phyloP scores from a whole-genome alignment of 2,329 filamentous ascomycete species.

The Aspergillus uvarum region DNA sequence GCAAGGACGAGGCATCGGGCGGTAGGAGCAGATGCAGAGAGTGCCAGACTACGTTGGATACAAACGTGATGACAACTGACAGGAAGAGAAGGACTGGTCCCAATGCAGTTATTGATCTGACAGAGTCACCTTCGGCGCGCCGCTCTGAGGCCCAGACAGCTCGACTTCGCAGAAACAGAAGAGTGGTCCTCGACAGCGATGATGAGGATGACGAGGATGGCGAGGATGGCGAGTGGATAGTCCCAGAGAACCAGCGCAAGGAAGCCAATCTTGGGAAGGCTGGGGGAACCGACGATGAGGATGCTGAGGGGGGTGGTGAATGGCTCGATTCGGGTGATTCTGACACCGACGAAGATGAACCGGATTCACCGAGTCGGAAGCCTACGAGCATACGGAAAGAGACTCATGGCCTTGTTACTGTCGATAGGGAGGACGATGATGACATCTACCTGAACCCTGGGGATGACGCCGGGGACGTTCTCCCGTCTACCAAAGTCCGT shows the following conservation, averaged over 20 bases:
- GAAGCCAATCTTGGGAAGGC: slow-evolving; percentile 67
- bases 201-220: slow-evolving; percentile 65
- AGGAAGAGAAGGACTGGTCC: slow-evolving; percentile 48
- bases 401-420: slow-evolving; percentile 39
- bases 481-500: slow-evolving; percentile 82
- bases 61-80: slow-evolving; percentile 48
- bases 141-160: slow-evolving; percentile 21
- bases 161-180: slow-evolving; percentile 40
- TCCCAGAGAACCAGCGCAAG: slow-evolving; percentile 65
- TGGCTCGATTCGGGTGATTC: slow-evolving; percentile 73
- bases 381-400: slow-evolving; percentile 15
- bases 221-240: slow-evolving; percentile 78
- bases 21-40: slow-evolving; percentile 66
- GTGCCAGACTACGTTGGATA: slow-evolving; percentile 72
- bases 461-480: slow-evolving; percentile 45
- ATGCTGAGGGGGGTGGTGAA: slow-evolving; percentile 83
- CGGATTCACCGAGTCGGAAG: slow-evolving; percentile 30
- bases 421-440: slow-evolving; percentile 44
- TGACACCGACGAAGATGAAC: slow-evolving; percentile 44
- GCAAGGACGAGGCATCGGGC: slow-evolving; percentile 52
- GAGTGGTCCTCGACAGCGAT: slow-evolving; percentile 54
- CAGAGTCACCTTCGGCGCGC: slow-evolving; percentile 26
- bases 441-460: slow-evolving; percentile 43
- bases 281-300: slow-evolving; percentile 82
- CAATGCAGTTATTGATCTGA: slow-evolving; percentile 35